Base-by-base conservation (phyloP, 148 eudicot genomes). In the Limonium bicolor region DNA sequence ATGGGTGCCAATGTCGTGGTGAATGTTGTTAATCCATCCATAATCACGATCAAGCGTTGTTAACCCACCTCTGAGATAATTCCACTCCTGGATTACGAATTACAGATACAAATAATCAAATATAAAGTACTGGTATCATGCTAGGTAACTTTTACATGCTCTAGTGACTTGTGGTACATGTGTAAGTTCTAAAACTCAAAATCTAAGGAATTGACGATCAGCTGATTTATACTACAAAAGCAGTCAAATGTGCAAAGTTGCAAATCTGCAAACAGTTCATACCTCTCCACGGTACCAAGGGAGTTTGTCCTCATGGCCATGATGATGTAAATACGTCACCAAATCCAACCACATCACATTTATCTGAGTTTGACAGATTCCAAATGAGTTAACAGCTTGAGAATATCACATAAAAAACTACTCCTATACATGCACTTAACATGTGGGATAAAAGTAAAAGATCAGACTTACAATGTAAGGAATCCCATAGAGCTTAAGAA, bases 281-380 rank as follows among this genome's bases (percentile, higher is more conserved):
- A 67, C 72, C 72, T 67, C 58, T 37, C 72, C 72, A 4, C 72
- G 60, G 35, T 65, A 65, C 70, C 70, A 65, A 21, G 70, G 70
- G 54, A 65, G 64, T 30, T 27, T 65, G 10, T 59, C 70, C 25
- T 65, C 64, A 22, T 49, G 64, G 39, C 63, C 51, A 29, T 56
- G 65, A 52, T 68, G 73, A 39, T 68, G 68, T 68, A 68, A 54
- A 48, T 68, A 68, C 28, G 69, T 68, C 20, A 68, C 73, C 16
- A 68, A 43, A 48, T 63, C 73, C 51, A 68, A 17, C 73, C 68
- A 68, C 36, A 55, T 32, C 1, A 68, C 73, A 54, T 49, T 53
- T 24, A 54, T 31, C 73, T 68, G 52, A n/a, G n/a, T n/a, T n/a
- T n/a, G n/a, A n/a, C 47, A 21, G 1, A 6, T 14, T 12, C 13